A percentile compares a stretch with the other conserved stretches of the same genome.
Evolutionary conservation across 2,329 filamentous ascomycete species (phyloP).

Genomic region (Fusarium subtropicale): DNA sequence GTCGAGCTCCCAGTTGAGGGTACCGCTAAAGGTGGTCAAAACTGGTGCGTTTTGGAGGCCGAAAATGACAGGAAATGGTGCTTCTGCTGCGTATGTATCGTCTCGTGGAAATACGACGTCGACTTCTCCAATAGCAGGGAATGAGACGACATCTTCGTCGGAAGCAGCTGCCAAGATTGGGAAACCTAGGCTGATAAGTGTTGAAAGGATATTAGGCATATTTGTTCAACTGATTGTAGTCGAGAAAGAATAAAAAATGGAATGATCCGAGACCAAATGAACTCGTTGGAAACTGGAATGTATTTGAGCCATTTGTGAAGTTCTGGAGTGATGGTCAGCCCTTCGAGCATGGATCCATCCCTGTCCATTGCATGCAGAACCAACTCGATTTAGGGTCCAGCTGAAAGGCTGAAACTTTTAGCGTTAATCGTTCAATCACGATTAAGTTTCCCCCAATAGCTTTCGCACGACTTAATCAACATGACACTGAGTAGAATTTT

Average conservation of each 20-base stretch:
- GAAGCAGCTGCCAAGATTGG: background rate
- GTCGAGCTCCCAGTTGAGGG: slow-evolving; percentile 21
- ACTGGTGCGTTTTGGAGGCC: slow-evolving; percentile 30
- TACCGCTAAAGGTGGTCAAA: slow-evolving; percentile 23
- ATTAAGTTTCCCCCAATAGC: background rate
- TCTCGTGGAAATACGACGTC: slow-evolving; percentile 29
- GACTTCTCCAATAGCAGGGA: slow-evolving; percentile 28
- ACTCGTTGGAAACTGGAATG: background rate
- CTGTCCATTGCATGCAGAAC: slow-evolving; percentile 16
- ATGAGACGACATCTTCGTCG: slow-evolving; percentile 12
- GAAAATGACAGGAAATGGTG: slow-evolving; percentile 31
- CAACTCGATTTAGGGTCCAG: slow-evolving; percentile 11
- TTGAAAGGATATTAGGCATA: slow-evolving; percentile 1
- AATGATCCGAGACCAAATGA: background rate
- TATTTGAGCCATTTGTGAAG: background rate
- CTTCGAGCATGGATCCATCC: slow-evolving; percentile 26
- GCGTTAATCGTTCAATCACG: slow-evolving; percentile 6
- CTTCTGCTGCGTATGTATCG: slow-evolving; percentile 32
- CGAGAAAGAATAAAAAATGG: background rate
- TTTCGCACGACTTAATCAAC: no score
- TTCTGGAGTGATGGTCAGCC: background rate
- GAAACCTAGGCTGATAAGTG: background rate
- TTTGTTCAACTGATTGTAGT: background rate
- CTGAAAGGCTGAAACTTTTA: slow-evolving; percentile 15
- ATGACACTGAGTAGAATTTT: background rate